Conservation (phyloP, 306 rosid genomes). For the Pueraria montana region DNA sequence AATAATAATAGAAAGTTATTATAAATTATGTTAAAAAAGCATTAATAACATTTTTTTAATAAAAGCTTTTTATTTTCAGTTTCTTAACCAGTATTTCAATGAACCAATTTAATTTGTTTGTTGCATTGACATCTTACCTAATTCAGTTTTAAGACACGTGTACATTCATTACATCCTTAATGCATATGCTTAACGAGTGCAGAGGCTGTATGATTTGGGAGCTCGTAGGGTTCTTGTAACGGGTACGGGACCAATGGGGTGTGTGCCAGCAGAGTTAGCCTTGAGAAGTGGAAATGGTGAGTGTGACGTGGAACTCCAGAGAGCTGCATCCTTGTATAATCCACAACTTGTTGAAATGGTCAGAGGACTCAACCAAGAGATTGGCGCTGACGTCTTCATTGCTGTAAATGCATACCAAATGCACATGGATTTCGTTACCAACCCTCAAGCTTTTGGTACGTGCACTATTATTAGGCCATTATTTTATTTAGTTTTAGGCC, state of each 20-base stretch:
- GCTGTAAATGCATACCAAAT: slow-evolving; percentile 67
- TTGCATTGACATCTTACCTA: neutral
- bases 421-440: slow-evolving; percentile 69
- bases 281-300: slow-evolving; percentile 61
- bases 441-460: slow-evolving; percentile 74
- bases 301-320: slow-evolving; percentile 67
- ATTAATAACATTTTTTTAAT: neutral
- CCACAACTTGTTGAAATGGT: slow-evolving; percentile 71
- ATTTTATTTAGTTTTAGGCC: neutral
- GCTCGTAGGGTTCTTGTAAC: slow-evolving; percentile 75
- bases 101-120: no score
- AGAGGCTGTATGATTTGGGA: slow-evolving; percentile 79
- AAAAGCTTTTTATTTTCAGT: neutral
- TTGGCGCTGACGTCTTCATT: slow-evolving; percentile 62
- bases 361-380: slow-evolving; percentile 57
- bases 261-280: slow-evolving; percentile 84
- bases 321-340: slow-evolving; percentile 71
- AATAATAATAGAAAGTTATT: neutral
- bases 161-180: neutral
- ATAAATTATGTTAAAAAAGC: neutral
- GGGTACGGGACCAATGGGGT: slow-evolving; percentile 82
- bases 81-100: neutral
- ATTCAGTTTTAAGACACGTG: neutral
- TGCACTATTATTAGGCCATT: neutral
- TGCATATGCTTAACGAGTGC: slow-evolving; percentile 16